A percentile compares a stretch with the other conserved stretches of the same genome.
phyloP scores from a whole-genome alignment of 1,284 basidiomycete species.

The Amylostereum areolatum region DNA sequence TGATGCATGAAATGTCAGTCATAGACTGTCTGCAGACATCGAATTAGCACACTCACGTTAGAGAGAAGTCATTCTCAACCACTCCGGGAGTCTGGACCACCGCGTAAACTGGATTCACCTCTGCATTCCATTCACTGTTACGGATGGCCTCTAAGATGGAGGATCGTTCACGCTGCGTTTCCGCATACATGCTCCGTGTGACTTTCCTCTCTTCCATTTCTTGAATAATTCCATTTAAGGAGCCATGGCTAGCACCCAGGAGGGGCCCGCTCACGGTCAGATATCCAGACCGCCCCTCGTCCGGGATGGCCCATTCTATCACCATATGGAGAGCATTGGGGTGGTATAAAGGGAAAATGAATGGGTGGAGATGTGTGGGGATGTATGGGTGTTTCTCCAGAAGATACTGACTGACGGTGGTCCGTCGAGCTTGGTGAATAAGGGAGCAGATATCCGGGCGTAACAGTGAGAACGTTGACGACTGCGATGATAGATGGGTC shows the following conservation, averaged over 20 bases:
- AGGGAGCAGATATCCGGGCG: conserved; percentile 35
- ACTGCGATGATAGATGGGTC: conserved; percentile 11
- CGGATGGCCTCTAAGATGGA: conserved; percentile 63
- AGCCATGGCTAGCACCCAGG: conserved; percentile 64
- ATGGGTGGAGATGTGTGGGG: conserved; percentile 39
- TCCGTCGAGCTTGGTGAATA: conserved; percentile 45
- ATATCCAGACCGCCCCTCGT: conserved; percentile 54
- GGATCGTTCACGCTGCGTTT: conserved; percentile 70
- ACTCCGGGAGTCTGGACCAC: conserved; percentile 32
- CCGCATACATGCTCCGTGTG: conserved; percentile 83
- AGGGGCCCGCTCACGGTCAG: conserved; percentile 51
- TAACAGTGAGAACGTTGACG: conserved; percentile 20
- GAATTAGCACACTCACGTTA: conserved; percentile 44
- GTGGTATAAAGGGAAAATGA: conserved; percentile 77
- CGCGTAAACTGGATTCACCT: conserved; percentile 69
- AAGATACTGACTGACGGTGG: conserved; percentile 30
- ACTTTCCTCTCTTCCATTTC: conserved; percentile 57
- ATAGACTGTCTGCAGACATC: not conserved
- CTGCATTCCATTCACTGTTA: conserved; percentile 69
- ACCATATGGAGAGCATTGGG: conserved; percentile 68
- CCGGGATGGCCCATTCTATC: conserved; percentile 67
- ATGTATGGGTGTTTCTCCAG: conserved; percentile 57
- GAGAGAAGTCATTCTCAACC: conserved; percentile 57
- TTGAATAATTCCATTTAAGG: conserved; percentile 50
- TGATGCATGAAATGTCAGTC: conserved; percentile 20